A percentile compares a stretch with the other conserved stretches of the same genome.
These are phyloP conservation scores for Mycena galericulata DNA, from an alignment of 768 basidiomycete species.

Conservation along the genomic window DNA sequence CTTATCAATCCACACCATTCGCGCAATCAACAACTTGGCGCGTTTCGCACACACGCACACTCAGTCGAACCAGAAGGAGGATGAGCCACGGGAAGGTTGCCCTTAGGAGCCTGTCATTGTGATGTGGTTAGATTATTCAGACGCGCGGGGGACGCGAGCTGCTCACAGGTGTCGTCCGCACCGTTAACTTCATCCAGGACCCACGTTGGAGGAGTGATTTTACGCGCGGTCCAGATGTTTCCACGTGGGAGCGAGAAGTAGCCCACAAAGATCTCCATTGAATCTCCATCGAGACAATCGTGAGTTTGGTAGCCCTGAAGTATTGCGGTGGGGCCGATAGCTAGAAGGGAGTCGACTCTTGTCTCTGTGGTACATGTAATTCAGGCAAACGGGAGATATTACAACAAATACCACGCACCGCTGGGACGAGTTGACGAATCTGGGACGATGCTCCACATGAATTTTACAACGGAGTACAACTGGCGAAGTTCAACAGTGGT, in stretches of 20 bases:
- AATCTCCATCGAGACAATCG: too few relatives aligned
- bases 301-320: too few relatives aligned
- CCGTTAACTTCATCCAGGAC: slow-evolving; percentile 4
- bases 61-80: too few relatives aligned
- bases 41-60: too few relatives aligned
- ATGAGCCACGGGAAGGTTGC: too few relatives aligned
- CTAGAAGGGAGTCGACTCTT: slow-evolving; percentile 1
- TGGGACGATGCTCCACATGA: slow-evolving; percentile 17
- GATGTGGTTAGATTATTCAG: background rate
- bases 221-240: slow-evolving; percentile 7
- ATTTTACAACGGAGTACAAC: slow-evolving; percentile 20
- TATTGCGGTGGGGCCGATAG: slow-evolving; percentile 4
- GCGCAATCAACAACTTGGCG: too few relatives aligned
- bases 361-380: background rate
- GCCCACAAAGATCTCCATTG: background rate
- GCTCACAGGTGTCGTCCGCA: slow-evolving; percentile 18
- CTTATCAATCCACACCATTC: too few relatives aligned
- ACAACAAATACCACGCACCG: too few relatives aligned
- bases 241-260: slow-evolving; percentile 14
- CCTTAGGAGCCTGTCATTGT: slow-evolving; percentile 22
- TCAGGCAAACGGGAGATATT: background rate
- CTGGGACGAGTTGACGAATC: too few relatives aligned
- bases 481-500: slow-evolving; percentile 24
- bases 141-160: too few relatives aligned
- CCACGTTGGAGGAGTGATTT: slow-evolving; percentile 8